Evolutionary conservation across 495 filamentous ascomycete species (phyloP).

Genomic region (Halenospora varia): DNA sequence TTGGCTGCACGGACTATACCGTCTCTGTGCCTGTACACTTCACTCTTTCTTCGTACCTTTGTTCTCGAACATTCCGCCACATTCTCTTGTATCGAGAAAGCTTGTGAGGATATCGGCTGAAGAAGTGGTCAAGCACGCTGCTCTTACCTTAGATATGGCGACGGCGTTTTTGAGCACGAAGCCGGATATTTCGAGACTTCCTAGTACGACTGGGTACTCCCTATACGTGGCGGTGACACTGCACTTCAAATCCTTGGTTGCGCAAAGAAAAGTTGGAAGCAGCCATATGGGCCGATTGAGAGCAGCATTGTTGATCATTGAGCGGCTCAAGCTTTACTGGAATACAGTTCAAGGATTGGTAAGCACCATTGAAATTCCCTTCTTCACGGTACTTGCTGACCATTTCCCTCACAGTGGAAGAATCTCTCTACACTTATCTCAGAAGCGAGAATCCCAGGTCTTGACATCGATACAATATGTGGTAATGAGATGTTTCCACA

Average conservation of each 20-base stretch:
- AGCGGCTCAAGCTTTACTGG: constrained; percentile 15
- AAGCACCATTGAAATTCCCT: background rate
- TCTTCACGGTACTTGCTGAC: background rate
- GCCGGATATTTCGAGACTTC: constrained; percentile 7
- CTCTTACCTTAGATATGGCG: constrained; percentile 13
- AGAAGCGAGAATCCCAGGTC: background rate
- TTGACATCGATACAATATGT: constrained; percentile 3
- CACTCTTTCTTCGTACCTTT: constrained; percentile 15
- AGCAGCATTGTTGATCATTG: constrained; percentile 10
- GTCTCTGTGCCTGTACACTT: constrained; percentile 9
- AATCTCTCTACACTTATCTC: background rate
- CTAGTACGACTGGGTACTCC: constrained; percentile 10
- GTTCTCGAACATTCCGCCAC: constrained; percentile 3
- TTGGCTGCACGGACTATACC: constrained; percentile 10
- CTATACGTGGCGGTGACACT: constrained; percentile 12
- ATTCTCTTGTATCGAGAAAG: constrained; percentile 9
- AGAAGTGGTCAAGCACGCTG: constrained; percentile 9
- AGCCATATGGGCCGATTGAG: background rate
- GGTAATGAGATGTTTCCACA: background rate
- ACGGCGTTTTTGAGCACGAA: constrained; percentile 5
- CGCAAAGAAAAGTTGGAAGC: constrained; percentile 10
- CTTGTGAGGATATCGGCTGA: constrained; percentile 6
- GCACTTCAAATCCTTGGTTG: constrained; percentile 16
- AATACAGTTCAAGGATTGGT: constrained; percentile 5
- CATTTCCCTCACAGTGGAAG: background rate